Percentiles rank a stretch among this genome's conserved stretches.
These are phyloP conservation scores for Leccinum truebloodii DNA, from an alignment of 768 basidiomycete genomes.

Conservation along the genomic window DNA sequence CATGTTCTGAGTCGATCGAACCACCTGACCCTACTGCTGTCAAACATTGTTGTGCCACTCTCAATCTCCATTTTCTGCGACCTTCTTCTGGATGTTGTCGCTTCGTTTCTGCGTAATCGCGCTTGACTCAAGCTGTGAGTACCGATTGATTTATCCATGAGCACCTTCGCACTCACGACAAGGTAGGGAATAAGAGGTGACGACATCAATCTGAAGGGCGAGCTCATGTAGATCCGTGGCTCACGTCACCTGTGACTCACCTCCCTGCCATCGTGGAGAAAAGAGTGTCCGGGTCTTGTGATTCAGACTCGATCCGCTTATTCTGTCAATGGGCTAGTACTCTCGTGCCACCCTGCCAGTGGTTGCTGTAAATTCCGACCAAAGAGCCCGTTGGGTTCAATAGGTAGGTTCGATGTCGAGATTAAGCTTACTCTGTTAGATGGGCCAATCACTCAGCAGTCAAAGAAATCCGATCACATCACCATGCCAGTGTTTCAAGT, in stretches of 20 bases:
- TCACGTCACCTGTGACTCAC: not conserved
- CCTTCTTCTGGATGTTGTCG: constrained; percentile 51
- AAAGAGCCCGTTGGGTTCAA: not conserved
- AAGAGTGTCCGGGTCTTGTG: not conserved
- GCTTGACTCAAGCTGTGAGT: constrained; percentile 33
- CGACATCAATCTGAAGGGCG: constrained; percentile 14
- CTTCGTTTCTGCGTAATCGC: constrained; percentile 46
- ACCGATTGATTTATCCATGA: not conserved
- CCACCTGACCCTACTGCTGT: constrained; percentile 24
- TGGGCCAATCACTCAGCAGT: not conserved
- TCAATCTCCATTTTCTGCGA: constrained; percentile 55
- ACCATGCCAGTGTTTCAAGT: not conserved
- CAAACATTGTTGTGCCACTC: constrained; percentile 55
- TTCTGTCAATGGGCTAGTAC: not conserved
- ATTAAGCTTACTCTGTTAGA: not conserved
- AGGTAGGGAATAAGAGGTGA: constrained; percentile 21
- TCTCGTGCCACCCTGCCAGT: not conserved
- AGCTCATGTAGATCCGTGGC: no score
- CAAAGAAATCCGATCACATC: not conserved
- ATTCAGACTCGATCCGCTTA: not conserved
- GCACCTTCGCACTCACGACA: constrained; percentile 17
- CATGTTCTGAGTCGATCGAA: constrained; percentile 1
- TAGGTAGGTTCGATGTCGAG: no score
- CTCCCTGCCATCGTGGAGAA: not conserved
- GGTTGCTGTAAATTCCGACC: no score